Evolutionary conservation across 257 asterid species (phyloP).

Genomic region (Jasminum sambac): DNA sequence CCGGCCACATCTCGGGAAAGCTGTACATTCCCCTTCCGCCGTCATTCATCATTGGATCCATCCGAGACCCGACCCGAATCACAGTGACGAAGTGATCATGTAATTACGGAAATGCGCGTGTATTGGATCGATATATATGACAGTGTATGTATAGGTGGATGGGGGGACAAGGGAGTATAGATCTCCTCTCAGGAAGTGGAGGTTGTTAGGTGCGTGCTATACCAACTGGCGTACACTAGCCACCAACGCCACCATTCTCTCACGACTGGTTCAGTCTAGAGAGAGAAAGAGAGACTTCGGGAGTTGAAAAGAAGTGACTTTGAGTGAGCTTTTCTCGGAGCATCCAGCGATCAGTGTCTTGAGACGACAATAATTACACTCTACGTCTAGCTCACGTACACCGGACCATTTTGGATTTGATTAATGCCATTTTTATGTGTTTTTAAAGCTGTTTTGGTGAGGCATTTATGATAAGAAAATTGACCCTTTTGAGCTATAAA

Average conservation of each 20-base stretch:
- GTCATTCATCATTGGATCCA: conserved; percentile 59
- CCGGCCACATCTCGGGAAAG: conserved; percentile 67
- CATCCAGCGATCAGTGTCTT: conserved; percentile 45
- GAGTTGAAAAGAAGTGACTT: conserved; percentile 50
- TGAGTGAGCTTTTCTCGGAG: conserved; percentile 61
- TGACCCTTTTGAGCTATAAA: too few relatives aligned
- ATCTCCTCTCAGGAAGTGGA: conserved; percentile 32
- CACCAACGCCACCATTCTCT: conserved; percentile 20
- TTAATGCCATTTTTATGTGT: too few relatives aligned
- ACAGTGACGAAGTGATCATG: conserved; percentile 26
- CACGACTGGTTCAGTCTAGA: conserved; percentile 24
- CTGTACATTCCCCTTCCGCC: conserved; percentile 38
- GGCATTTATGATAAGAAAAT: too few relatives aligned
- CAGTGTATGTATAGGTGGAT: conserved; percentile 24
- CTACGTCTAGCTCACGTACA: conserved; percentile 35
- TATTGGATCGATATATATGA: conserved; percentile 18
- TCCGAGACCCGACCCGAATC: conserved; percentile 26
- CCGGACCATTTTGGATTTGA: conserved; percentile 10
- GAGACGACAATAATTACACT: conserved; percentile 22
- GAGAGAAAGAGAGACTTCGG: conserved; percentile 36
- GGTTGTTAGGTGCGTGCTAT: conserved; percentile 48
- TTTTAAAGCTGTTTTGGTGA: too few relatives aligned
- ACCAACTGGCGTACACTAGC: conserved; percentile 47
- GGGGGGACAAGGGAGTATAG: conserved; percentile 26
- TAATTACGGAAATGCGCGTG: conserved; percentile 17